Conservation (phyloP, 108 stramenopile species). For the Poteriospumella lacustris region DNA sequence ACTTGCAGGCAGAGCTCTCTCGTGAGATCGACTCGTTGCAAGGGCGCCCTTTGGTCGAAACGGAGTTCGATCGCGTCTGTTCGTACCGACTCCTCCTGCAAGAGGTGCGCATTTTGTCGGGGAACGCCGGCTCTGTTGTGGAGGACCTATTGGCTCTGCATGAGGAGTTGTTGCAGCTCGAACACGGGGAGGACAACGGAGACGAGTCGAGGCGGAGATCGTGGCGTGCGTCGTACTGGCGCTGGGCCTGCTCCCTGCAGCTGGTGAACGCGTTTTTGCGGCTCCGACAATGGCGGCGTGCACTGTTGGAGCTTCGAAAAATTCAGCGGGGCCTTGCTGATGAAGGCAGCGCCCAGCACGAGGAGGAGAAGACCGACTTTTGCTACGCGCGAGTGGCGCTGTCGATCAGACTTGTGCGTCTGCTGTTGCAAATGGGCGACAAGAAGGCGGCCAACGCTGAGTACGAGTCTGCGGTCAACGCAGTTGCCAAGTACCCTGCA, state of each 20-base stretch:
- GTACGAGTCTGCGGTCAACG: conserved; percentile 45
- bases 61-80: not conserved
- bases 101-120: conserved; percentile 2
- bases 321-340: conserved; percentile 49
- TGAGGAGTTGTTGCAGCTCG: conserved; percentile 30
- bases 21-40: too few relatives aligned
- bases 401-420: conserved; percentile 66
- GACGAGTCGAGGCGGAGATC: conserved; percentile 32
- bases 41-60: not conserved
- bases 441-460: conserved; percentile 52
- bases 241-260: too few relatives aligned
- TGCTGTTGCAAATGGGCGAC: conserved; percentile 71
- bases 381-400: conserved; percentile 57
- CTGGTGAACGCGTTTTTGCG: conserved; percentile 63
- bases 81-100: not conserved
- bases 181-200: not conserved
- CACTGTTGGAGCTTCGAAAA: conserved; percentile 61
- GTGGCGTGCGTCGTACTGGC: conserved; percentile 57
- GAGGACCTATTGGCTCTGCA: not conserved
- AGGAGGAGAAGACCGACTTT: conserved; percentile 29
- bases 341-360: conserved; percentile 38
- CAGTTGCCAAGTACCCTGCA: conserved; percentile 28
- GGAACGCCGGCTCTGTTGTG: not conserved
- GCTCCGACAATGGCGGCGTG: conserved; percentile 68
- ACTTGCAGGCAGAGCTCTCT: not conserved